Evolutionary conservation across 495 filamentous ascomycete genomes (phyloP).

Genomic region (Xylaria castorea): DNA sequence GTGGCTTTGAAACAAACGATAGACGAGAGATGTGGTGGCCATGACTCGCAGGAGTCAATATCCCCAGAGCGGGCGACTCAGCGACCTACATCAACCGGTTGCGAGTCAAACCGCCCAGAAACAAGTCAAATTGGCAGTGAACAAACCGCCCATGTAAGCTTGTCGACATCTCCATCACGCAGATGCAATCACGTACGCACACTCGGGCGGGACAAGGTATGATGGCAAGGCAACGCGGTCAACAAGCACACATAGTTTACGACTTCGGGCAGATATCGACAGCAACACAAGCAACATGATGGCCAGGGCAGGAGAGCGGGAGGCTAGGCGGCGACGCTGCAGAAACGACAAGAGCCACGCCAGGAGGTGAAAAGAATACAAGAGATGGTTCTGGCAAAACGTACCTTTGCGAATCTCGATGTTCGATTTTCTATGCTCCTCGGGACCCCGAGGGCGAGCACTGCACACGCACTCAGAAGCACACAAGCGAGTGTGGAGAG

Average conservation of each 20-base stretch:
- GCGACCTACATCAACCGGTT: constrained; percentile 9
- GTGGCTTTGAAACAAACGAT: constrained; percentile 14
- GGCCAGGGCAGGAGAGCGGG: neutral
- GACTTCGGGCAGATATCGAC: constrained; percentile 6
- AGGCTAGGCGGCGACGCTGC: neutral
- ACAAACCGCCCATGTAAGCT: neutral
- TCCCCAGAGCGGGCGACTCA: neutral
- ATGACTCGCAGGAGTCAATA: constrained; percentile 12
- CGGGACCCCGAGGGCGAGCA: neutral
- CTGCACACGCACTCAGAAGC: neutral
- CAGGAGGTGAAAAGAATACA: neutral
- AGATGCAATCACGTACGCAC: constrained; percentile 24
- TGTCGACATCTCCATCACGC: constrained; percentile 12
- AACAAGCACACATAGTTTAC: constrained; percentile 25
- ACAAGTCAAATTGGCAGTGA: neutral
- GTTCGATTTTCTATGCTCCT: neutral
- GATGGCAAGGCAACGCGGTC: constrained; percentile 8
- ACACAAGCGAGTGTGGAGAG: constrained; percentile 7
- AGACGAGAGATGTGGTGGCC: neutral
- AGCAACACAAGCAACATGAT: constrained; percentile 1
- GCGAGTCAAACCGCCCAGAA: constrained; percentile 1
- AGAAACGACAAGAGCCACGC: constrained; percentile 9
- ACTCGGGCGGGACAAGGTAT: constrained; percentile 17
- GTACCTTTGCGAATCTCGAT: constrained; percentile 16
- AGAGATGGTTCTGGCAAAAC: constrained; percentile 1